Conservation (phyloP, 768 basidiomycete species). For the Harrya chromipes region DNA sequence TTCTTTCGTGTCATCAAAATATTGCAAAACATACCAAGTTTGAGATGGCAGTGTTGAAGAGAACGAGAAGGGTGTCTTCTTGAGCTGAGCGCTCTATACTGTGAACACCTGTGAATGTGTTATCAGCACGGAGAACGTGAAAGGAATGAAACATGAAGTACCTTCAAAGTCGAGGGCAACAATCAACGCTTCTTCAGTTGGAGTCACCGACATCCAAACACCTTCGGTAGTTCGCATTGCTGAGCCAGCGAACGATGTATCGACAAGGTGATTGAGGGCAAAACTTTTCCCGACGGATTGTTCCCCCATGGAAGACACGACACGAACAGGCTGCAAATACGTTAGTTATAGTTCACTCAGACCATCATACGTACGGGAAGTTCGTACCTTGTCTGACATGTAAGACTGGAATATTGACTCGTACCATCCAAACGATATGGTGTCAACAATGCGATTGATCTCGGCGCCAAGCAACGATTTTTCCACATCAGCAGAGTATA, state of each 20-base stretch:
- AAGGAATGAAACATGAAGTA: conserved; percentile 2
- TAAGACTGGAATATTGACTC: conserved; percentile 64
- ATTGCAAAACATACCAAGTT: conserved; percentile 53
- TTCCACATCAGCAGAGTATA: conserved; percentile 50
- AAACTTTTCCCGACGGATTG: conserved; percentile 65
- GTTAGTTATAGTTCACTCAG: background rate
- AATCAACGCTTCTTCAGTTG: conserved; percentile 50
- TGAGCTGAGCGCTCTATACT: conserved; percentile 62
- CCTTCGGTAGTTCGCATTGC: conserved; percentile 66
- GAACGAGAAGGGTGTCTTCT: conserved; percentile 60
- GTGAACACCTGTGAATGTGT: conserved; percentile 47
- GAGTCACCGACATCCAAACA: conserved; percentile 65
- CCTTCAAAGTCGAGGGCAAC: conserved; percentile 69
- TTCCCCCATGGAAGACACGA: conserved; percentile 68
- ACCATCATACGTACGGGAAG: background rate
- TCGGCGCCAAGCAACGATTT: conserved; percentile 58
- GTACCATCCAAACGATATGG: conserved; percentile 62
- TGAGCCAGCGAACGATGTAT: conserved; percentile 63
- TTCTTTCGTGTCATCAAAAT: background rate
- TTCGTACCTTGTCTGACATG: conserved; percentile 49
- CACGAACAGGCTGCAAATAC: conserved; percentile 49
- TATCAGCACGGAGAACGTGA: background rate
- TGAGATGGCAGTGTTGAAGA: conserved; percentile 65
- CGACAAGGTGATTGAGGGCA: conserved; percentile 54
- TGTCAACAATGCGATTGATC: conserved; percentile 52